Conservation (phyloP, 2,329 filamentous ascomycete genomes). For the Escovopsis sp. region DNA sequence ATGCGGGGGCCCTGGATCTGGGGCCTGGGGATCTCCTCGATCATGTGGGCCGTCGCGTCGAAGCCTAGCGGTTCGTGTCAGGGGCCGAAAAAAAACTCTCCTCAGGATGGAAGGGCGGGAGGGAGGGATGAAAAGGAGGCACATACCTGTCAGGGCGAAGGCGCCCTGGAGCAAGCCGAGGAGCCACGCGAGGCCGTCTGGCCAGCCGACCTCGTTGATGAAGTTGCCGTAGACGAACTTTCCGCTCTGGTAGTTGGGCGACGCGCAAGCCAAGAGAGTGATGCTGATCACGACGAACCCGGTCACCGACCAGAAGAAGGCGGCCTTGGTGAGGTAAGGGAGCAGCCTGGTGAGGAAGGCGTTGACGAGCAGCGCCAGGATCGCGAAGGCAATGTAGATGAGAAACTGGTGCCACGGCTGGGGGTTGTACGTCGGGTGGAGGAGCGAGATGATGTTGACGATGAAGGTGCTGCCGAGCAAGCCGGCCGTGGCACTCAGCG, state of each 20-base stretch:
- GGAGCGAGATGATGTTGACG: slow-evolving; percentile 47
- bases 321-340: slow-evolving; percentile 51
- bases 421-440: slow-evolving; percentile 40
- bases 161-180: slow-evolving; percentile 39
- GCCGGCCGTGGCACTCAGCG: slow-evolving; percentile 52
- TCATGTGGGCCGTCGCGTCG: slow-evolving; percentile 36
- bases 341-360: slow-evolving; percentile 42
- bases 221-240: slow-evolving; percentile 53
- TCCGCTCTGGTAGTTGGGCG: slow-evolving; percentile 49
- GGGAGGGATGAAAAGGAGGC: neutral
- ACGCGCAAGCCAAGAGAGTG: slow-evolving; percentile 49
- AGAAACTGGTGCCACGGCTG: slow-evolving; percentile 59
- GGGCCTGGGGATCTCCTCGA: slow-evolving; percentile 44
- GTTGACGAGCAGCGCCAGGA: slow-evolving; percentile 49
- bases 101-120: neutral
- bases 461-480: slow-evolving; percentile 54
- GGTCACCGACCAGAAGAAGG: slow-evolving; percentile 55
- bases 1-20: slow-evolving; percentile 47
- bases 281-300: slow-evolving; percentile 59
- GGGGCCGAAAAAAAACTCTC: too few species aligned
- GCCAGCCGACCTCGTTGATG: slow-evolving; percentile 55
- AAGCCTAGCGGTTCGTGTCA: slow-evolving; percentile 18
- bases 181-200: slow-evolving; percentile 47
- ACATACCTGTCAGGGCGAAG: slow-evolving; percentile 27
- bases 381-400: slow-evolving; percentile 51